Conservation (phyloP, 305 asterid genomes). For the Fraxinus ornus region DNA sequence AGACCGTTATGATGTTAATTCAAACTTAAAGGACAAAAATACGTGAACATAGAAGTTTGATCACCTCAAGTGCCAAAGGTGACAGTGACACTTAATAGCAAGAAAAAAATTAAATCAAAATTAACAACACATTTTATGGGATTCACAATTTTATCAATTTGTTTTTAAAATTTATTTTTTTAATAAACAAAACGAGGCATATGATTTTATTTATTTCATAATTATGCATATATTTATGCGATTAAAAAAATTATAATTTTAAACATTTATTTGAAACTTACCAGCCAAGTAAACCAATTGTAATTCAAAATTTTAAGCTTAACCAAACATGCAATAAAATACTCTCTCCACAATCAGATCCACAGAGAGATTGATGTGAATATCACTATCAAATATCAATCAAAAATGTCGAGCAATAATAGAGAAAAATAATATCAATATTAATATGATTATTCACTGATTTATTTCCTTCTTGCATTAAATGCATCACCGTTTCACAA, state of each 20-base stretch:
- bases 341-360: constrained; percentile 38
- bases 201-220: too few species aligned
- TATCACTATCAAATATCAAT: background rate
- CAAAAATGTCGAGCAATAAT: background rate
- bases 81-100: too few species aligned
- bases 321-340: background rate
- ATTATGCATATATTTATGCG: too few species aligned
- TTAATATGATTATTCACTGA: background rate
- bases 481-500: background rate
- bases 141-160: background rate
- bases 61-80: background rate
- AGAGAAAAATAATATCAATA: background rate
- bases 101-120: too few species aligned
- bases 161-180: too few species aligned
- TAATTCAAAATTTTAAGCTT: background rate
- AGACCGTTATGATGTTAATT: too few species aligned
- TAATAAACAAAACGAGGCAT: background rate
- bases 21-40: too few species aligned
- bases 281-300: background rate
- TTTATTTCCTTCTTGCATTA: background rate
- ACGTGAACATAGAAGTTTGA: too few species aligned
- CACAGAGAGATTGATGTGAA: constrained; percentile 32
- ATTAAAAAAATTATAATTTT: too few species aligned
- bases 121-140: background rate
- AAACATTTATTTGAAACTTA: too few species aligned